Evolutionary conservation across 306 rosid species (phyloP).

Genomic region (Luffa aegyptiaca): DNA sequence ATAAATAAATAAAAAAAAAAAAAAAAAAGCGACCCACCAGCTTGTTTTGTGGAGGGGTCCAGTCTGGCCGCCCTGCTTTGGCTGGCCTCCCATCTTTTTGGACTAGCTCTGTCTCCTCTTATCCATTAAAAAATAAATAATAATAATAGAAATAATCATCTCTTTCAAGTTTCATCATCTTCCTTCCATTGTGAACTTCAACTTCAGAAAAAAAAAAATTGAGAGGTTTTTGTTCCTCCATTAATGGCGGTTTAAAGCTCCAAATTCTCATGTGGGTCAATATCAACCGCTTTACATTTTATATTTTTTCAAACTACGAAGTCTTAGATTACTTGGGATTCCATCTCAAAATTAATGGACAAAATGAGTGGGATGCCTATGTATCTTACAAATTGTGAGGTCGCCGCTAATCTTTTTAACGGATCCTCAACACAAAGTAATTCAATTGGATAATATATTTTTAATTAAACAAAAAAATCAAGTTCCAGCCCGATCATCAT

Average conservation of each 20-base stretch:
- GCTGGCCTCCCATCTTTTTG: constrained; percentile 21
- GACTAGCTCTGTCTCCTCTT: constrained; percentile 18
- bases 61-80: constrained; percentile 8
- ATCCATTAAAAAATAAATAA: background rate
- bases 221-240: background rate
- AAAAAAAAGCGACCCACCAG: background rate
- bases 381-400: too few relatives aligned
- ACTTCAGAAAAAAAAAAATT: too few relatives aligned
- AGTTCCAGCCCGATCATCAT: too few relatives aligned
- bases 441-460: too few relatives aligned
- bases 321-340: too few relatives aligned
- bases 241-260: background rate
- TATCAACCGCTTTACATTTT: too few relatives aligned
- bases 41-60: constrained; percentile 20
- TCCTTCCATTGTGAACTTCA: background rate
- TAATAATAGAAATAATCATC: background rate
- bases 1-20: background rate
- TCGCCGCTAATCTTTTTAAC: too few relatives aligned
- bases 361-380: too few relatives aligned
- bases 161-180: background rate
- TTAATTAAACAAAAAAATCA: too few relatives aligned
- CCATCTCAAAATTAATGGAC: too few relatives aligned
- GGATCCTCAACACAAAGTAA: too few relatives aligned
- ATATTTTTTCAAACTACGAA: too few relatives aligned
- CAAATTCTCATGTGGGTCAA: background rate